Evolutionary conservation across 2,329 filamentous ascomycete species (phyloP).

Genomic region (Epichloe glyceriae): DNA sequence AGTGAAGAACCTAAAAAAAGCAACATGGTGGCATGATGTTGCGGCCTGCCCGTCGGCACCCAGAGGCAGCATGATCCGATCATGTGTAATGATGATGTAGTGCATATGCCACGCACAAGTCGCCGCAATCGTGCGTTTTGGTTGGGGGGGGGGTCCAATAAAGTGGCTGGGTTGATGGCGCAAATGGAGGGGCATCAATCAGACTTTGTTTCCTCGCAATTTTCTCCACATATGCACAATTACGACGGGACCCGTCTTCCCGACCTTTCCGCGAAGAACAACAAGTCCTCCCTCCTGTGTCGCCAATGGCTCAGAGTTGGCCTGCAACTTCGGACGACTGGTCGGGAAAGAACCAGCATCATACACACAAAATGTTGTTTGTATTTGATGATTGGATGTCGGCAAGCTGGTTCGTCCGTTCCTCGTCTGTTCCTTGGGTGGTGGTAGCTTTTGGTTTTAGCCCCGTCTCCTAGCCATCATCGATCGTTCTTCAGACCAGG

Average conservation of each 20-base stretch:
- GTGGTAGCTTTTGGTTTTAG: too few species aligned
- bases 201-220: too few species aligned
- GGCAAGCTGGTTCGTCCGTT: neutral
- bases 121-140: neutral
- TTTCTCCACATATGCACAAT: neutral
- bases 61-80: neutral
- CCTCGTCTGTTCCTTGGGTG: too few species aligned
- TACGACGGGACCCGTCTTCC: neutral
- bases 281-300: neutral
- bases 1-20: neutral
- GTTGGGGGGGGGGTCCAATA: neutral
- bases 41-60: neutral
- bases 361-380: too few species aligned
- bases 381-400: neutral
- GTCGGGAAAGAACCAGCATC: neutral
- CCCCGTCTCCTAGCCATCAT: too few species aligned
- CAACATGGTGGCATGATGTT: neutral
- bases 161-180: neutral
- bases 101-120: neutral
- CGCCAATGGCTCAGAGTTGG: neutral
- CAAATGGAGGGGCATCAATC: too few species aligned
- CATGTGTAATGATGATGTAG: constrained; percentile 1
- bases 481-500: too few species aligned
- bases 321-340: neutral
- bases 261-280: neutral